Base-by-base conservation (phyloP, 2,329 filamentous ascomycete species). In the Ustulina deusta region DNA sequence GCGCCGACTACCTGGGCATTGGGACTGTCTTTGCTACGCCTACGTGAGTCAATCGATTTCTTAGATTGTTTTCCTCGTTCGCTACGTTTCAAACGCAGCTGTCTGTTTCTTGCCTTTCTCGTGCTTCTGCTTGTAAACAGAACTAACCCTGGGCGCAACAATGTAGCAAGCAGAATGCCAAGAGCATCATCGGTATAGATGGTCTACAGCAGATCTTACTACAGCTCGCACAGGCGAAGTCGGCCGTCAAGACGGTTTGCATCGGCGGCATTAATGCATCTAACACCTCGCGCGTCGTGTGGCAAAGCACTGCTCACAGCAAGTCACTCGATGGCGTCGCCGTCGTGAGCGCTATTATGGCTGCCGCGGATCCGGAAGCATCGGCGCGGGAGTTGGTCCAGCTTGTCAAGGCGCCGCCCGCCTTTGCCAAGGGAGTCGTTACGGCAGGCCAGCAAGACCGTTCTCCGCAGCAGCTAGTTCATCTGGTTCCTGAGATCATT, bases 1-100 rank as follows among this genome's bases (percentile, higher is more conserved):
- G 93, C n/a, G 94, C 94, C 32, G 90, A 96, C 79, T 98, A 98
- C 79, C 84, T 98, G 4, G 96, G 95, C 20, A 90, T 98, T 55
- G 95, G 96, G 29, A 96, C 95, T 1, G 89, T 97, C 70, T 97
- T 92, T 80, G 88, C 94, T 17, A 98, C 95, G 0, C 80, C 89
- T 56, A 97, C 94, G 87, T 92, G 82, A 79, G 84, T 81, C 25
- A 38, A 11, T 22, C 54, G 9, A 4, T 44, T 63, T 29, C 22
- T 34, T 46, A 22, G 2, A 6, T 52, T 22, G 6, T 32, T 22
- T 32, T 29, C 13, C 29, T 49, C 22, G 13, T n/a, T 3, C 44
- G 44, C 44, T 48, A 7, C 22, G 4, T 15, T 27, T 5, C 11
- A 48, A 20, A 6, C 25, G 3, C 20, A 22, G n/a, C 7, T 4